These are phyloP conservation scores for Massariosphaeria phaeospora DNA, from an alignment of 495 filamentous ascomycete genomes.

Conservation along the genomic window DNA sequence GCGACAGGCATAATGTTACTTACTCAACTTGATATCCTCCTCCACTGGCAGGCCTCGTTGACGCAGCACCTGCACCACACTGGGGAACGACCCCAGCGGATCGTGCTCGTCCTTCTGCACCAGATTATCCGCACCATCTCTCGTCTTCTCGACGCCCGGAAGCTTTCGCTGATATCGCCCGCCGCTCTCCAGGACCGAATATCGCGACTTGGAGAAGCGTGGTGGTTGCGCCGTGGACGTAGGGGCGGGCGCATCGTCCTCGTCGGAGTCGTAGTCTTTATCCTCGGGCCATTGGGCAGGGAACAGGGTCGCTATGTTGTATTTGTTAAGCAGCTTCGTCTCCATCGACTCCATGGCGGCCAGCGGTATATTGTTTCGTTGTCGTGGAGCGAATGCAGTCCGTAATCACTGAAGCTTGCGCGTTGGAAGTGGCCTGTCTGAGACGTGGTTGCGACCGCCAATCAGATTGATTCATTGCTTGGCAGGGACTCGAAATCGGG, in stretches of 20 bases:
- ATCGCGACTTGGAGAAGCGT: conserved; percentile 68
- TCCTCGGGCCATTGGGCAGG: conserved; percentile 84
- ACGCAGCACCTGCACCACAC: conserved; percentile 75
- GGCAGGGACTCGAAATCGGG: too few relatives aligned
- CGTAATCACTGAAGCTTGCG: too few relatives aligned
- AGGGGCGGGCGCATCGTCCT: conserved; percentile 53
- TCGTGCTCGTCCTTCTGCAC: conserved; percentile 88
- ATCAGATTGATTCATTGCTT: too few relatives aligned
- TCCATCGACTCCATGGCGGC: conserved; percentile 44
- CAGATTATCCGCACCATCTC: conserved; percentile 64
- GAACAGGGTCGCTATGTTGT: conserved; percentile 73
- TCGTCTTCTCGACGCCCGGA: conserved; percentile 64
- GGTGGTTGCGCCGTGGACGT: conserved; percentile 26
- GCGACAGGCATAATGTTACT: conserved; percentile 34
- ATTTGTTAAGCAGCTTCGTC: conserved; percentile 76
- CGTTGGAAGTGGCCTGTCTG: too few relatives aligned
- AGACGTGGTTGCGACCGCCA: too few relatives aligned
- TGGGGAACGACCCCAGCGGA: conserved; percentile 73
- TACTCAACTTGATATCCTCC: conserved; percentile 73
- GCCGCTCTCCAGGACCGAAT: conserved; percentile 73
- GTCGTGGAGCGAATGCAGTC: too few relatives aligned
- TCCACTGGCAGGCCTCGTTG: conserved; percentile 74
- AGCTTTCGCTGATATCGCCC: conserved; percentile 62
- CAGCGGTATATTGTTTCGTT: not conserved
- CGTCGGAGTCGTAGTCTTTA: conserved; percentile 65